These are phyloP conservation scores for Botrytis sinoallii DNA, from an alignment of 2,329 filamentous ascomycete genomes.

Conservation along the genomic window DNA sequence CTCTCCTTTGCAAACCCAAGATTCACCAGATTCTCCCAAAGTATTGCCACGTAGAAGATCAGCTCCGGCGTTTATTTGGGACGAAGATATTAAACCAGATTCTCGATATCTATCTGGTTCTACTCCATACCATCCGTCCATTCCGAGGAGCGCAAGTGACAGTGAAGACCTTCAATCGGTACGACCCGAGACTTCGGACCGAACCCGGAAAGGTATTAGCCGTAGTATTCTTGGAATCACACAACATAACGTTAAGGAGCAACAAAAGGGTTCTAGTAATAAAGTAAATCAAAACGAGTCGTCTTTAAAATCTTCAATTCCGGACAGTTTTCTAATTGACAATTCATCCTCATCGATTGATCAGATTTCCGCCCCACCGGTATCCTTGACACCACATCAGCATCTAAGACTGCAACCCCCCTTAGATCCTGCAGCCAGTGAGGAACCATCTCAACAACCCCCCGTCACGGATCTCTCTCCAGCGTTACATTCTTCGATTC, in stretches of 20 bases:
- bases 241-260: constrained; percentile 12
- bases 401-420: neutral
- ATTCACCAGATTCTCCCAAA: constrained; percentile 16
- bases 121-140: constrained; percentile 21
- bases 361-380: constrained; percentile 3
- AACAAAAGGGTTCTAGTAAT: neutral
- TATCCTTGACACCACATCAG: constrained; percentile 13
- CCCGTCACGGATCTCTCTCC: neutral
- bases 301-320: neutral
- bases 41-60: constrained; percentile 5
- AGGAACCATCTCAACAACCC: neutral
- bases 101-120: constrained; percentile 28
- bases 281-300: neutral
- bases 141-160: constrained; percentile 8
- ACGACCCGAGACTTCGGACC: constrained; percentile 17
- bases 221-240: constrained; percentile 9
- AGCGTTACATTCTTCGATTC: neutral
- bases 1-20: constrained; percentile 12
- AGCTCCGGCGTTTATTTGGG: constrained; percentile 24
- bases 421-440: constrained; percentile 9
- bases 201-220: constrained; percentile 11
- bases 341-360: neutral
- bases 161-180: constrained; percentile 5
- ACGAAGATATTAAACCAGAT: constrained; percentile 29
- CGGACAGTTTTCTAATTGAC: constrained; percentile 7